These are phyloP conservation scores for Mortierella sp. DNA, from an alignment of 371 early-diverging fungal species.

Conservation along the genomic window DNA sequence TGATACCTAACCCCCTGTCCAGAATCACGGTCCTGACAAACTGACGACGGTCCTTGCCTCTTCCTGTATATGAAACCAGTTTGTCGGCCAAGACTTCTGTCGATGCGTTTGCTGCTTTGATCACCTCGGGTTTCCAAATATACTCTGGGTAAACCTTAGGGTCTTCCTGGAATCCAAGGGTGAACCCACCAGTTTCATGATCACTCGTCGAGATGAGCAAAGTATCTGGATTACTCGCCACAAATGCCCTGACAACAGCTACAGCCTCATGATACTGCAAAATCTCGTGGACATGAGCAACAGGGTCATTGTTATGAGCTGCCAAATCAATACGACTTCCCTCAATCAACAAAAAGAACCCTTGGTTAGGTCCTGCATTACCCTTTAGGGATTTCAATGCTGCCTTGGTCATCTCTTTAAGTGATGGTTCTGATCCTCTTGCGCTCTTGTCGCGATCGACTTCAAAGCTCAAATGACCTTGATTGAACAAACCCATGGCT, in stretches of 20 bases:
- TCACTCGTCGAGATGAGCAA: conserved; percentile 91
- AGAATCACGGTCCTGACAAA: conserved; percentile 65
- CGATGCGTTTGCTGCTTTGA: conserved; percentile 76
- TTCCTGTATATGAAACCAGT: conserved; percentile 13
- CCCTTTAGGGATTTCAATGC: conserved; percentile 77
- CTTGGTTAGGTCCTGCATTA: conserved; percentile 63
- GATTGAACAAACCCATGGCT: conserved; percentile 80
- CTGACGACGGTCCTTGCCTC: conserved; percentile 25
- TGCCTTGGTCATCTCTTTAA: conserved; percentile 86
- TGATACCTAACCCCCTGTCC: conserved; percentile 72
- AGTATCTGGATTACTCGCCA: conserved; percentile 81
- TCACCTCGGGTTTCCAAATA: conserved; percentile 85
- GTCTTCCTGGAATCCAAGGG: conserved; percentile 78
- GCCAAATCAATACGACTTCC: conserved; percentile 84
- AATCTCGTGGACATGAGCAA: conserved; percentile 91
- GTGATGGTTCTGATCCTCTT: conserved; percentile 73
- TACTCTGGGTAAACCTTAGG: conserved; percentile 81
- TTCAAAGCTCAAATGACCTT: conserved; percentile 89
- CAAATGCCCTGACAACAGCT: conserved; percentile 76
- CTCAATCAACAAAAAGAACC: conserved; percentile 97
- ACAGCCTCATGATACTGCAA: conserved; percentile 89
- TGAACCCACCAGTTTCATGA: conserved; percentile 96
- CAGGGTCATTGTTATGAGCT: conserved; percentile 86
- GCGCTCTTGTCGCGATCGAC: conserved; percentile 70
- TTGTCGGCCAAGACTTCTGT: conserved; percentile 66